phyloP scores from a whole-genome alignment of 78 protist species.

The Diacronema lutheri region DNA sequence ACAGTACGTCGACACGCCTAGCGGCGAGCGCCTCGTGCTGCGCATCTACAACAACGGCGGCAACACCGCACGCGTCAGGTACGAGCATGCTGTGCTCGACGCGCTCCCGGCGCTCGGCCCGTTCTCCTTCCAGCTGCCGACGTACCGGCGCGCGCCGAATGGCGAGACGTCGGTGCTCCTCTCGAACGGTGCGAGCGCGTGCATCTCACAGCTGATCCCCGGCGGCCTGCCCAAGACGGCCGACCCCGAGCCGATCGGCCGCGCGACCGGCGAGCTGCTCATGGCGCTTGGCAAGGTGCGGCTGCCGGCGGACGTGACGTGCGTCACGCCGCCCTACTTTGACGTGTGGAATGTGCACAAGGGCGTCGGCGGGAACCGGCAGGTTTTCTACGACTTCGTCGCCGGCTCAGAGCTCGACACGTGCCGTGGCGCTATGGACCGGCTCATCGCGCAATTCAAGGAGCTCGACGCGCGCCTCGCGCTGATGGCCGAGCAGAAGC shows the following conservation, averaged over 20 bases:
- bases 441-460: not conserved
- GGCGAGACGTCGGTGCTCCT: not conserved
- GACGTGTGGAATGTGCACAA: conserved; percentile 11
- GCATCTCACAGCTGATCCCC: conserved; percentile 12
- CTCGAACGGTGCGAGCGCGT: not conserved
- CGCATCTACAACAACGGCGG: conserved; percentile 32
- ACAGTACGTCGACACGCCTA: conserved; percentile 5
- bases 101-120: not conserved
- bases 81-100: conserved; percentile 13
- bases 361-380: too few relatives aligned
- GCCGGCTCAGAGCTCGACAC: not conserved
- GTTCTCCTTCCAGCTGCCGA: not conserved
- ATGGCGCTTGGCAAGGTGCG: not conserved
- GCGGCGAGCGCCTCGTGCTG: not conserved
- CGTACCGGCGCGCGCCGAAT: not conserved
- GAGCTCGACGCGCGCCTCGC: not conserved
- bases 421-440: not conserved
- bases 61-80: conserved; percentile 4
- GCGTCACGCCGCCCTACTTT: not conserved
- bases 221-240: conserved; percentile 20
- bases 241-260: conserved; percentile 2
- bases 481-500: not conserved
- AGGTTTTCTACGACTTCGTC: not conserved
- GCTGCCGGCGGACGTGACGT: not conserved
- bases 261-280: conserved; percentile 6